Evolutionary conservation across 164 flowering plant genomes (phyloP), one percentile per base, ranked within the genome.

Genomic region (Aristolochia contorta): DNA sequence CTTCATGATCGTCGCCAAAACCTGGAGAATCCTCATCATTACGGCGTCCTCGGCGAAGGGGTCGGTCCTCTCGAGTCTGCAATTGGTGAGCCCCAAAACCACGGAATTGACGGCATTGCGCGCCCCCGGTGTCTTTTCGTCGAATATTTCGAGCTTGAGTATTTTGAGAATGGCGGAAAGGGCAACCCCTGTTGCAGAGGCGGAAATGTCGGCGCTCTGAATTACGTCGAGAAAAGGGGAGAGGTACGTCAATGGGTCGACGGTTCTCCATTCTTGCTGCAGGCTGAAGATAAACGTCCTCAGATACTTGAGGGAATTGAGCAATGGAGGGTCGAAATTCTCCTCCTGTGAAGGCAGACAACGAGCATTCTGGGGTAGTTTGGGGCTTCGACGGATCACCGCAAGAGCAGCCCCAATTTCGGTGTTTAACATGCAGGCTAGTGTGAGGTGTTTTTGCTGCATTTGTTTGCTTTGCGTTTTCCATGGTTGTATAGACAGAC

Each of bases 341-440:
- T 87, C 94, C 13, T 92, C 96, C 0, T 74, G 63, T 18, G 78
- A 55, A 19, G 79, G 65, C 21, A 79, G 41, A 71, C 67, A 76
- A 6, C 75, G 83, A 23, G 76, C 47, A 59, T 50, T 66, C 1
- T 69, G 61, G n/a, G n/a, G n/a, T 1, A 6, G 5, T 12, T 60
- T 84, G 1, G 72, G 69, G 16, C 65, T 54, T 0, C 89, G 86
- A 4, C 99, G 78, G 25, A 93, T 68, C 51, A 83, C 94, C 7
- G 97, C 97, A 0, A 93, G 83, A 59, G 90, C 78, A 6, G 96
- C 81, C 0, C 91, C 84, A 0, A 93, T 80, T 65, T 93, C 96
- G 12, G 91, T 82, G 80, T 86, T 93, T 6, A 93, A 62, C 90
- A 83, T 87, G 83, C 97, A 93, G 0, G 99, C 80, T 41, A 87